Base-by-base conservation (phyloP, 208 protist genomes). In the Lotmaria passim region DNA sequence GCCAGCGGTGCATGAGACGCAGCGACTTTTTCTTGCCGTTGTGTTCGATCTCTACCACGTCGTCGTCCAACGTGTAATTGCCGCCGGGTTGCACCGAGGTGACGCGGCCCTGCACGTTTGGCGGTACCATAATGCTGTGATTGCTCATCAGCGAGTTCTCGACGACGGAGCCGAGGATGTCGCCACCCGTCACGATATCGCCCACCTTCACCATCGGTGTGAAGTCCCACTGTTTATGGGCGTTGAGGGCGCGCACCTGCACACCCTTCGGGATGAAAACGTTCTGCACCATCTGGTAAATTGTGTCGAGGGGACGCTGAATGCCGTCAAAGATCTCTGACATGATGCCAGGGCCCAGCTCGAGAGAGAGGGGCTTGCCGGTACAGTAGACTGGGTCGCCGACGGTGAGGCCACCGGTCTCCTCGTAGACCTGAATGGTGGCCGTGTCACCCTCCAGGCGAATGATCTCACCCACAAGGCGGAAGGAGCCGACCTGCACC, bases 381-480 rank as follows among this genome's bases (percentile, higher is more conserved):
- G 99, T 99, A 71, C 98, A 95, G 53, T 97, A 89, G 7, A 99
- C 99, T 52, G 98, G 97, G 78, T 99, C 99, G 50, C 99, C 99
- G 31, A 99, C 98, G 24, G 93, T 98, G n/a, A 99, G 90, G 75
- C 99, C 99, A 30, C 97, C 95, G 26, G 99, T 99, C 80, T 99
- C 98, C 85, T 99, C 99, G 90, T 99, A 99, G 21, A 99, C 98
- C 87, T 99, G 99, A 80, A 99, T 99, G 15, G 98, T 99, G 5
- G 99, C 99, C 11, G 93, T 99, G 82, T 99, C 98, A 44, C 86
- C 93, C 81, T 99, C 98, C 24, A 99, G 93, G 80, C 98, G 93
- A 96, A 99, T 99, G 76, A 99, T 99, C 90, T 99, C 99, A 48
- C 99, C 99, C 10, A 99, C 98, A 3, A 99, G 87, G 36, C 98